Evolutionary conservation across 2,329 filamentous ascomycete genomes (phyloP).

Genomic region (Exophiala sideris): DNA sequence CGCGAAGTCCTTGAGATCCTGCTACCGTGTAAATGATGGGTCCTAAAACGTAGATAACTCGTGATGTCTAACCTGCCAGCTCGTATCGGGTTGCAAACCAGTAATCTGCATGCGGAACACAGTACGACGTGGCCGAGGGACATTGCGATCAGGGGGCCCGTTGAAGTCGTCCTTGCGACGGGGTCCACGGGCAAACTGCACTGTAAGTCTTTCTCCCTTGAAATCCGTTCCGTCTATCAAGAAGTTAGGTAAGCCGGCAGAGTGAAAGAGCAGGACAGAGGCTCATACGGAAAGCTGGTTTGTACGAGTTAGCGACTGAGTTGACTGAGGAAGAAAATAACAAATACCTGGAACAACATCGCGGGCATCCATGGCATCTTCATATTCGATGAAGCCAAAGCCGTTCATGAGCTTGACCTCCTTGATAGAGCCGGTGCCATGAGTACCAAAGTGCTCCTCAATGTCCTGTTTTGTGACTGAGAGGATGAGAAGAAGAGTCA

Average conservation of each 20-base stretch:
- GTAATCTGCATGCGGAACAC: constrained; percentile 96
- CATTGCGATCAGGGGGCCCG: constrained; percentile 60
- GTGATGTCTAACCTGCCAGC: constrained; percentile 94
- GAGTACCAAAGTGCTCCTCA: constrained; percentile 89
- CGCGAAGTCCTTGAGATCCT: constrained; percentile 99
- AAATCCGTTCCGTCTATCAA: constrained; percentile 87
- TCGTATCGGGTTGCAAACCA: constrained; percentile 95
- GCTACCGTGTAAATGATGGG: neutral
- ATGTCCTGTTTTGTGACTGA: constrained; percentile 94
- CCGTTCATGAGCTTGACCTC: constrained; percentile 99
- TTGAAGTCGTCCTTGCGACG: constrained; percentile 65
- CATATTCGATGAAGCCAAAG: constrained; percentile 99
- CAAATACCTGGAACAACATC: constrained; percentile 93
- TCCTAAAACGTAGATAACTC: constrained; percentile 13
- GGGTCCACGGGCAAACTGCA: constrained; percentile 94
- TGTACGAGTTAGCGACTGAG: constrained; percentile 1
- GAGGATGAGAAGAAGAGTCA: constrained; percentile 21
- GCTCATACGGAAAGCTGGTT: constrained; percentile 24
- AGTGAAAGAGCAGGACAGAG: neutral
- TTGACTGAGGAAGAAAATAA: neutral
- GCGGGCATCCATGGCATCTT: constrained; percentile 95
- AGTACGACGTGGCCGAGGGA: constrained; percentile 82
- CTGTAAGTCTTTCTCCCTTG: constrained; percentile 94
- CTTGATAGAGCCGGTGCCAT: constrained; percentile 95
- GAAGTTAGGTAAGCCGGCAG: constrained; percentile 31